Percentiles rank a stretch among this genome's conserved stretches.
Evolutionary conservation across 169 alveolate genomes (phyloP).

Genomic region (Cryptosporidium muris): DNA sequence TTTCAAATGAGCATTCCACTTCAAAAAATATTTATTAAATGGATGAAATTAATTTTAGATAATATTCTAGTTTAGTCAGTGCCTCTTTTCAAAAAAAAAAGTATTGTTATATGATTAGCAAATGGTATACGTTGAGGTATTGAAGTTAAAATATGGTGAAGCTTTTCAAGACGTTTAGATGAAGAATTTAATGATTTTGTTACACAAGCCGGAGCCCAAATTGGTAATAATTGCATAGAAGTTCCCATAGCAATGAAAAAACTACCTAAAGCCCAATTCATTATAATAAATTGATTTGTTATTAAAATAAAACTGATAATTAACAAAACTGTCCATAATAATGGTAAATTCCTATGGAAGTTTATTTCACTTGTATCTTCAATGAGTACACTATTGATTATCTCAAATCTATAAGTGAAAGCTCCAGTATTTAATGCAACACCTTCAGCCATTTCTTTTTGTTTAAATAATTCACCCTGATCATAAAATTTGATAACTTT

Average conservation of each 20-base stretch:
- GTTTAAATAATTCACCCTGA: not conserved
- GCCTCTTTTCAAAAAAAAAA: conserved; percentile 58
- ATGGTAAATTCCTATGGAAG: conserved; percentile 44
- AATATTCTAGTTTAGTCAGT: conserved; percentile 8
- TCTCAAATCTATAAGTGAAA: conserved; percentile 30
- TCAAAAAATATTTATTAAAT: conserved; percentile 17
- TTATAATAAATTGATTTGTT: conserved; percentile 12
- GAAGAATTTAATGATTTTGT: conserved; percentile 20
- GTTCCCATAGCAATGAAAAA: conserved; percentile 50
- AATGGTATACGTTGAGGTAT: conserved; percentile 33
- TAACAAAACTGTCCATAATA: conserved; percentile 12
- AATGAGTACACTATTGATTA: not conserved
- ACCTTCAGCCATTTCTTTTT: not conserved
- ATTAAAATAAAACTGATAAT: conserved; percentile 12
- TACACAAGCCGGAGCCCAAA: conserved; percentile 68
- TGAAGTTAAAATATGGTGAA: conserved; percentile 3
- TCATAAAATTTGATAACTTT: conserved; percentile 11
- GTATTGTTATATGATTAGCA: conserved; percentile 24
- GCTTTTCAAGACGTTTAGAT: not conserved
- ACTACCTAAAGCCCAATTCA: conserved; percentile 21
- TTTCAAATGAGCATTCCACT: not conserved
- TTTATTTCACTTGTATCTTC: not conserved
- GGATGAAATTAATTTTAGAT: conserved; percentile 16
- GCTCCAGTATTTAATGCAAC: conserved; percentile 45
- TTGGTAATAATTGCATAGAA: conserved; percentile 46